Base-by-base conservation (phyloP, 495 filamentous ascomycete genomes). In the Penicillium lagena region DNA sequence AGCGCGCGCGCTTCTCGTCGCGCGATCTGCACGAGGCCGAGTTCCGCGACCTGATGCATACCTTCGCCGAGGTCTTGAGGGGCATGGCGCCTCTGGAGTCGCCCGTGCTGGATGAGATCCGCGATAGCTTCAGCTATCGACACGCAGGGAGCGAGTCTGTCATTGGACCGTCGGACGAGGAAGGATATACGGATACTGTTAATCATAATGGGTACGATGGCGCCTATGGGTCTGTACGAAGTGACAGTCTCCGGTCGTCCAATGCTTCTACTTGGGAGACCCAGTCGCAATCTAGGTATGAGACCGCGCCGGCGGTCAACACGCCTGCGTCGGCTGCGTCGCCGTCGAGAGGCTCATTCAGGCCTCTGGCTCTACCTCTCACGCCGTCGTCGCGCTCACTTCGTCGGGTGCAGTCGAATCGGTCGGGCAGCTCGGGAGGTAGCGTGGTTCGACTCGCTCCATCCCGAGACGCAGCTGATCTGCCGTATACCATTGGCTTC, bases 21-120 rank as follows among this genome's bases (percentile, higher is more conserved):
- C 59, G 67, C 10, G 67, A 72, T 7, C 60, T 86, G 7, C 62
- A 74, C 10, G 87, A 93, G 52, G 43, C 60, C 0, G 77, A 89
- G 40, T 97, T 98, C 56, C 73, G 86, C n/a, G 61, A 64, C 5
- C 65, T 98, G 43, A 95, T 97, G 90, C 77, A 79, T 41, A 66
- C 86, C n/a, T 95, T 96, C 64, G 81, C 90, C 1, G 83, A 89
- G 30, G 68, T 98, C 5, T 58, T 98, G 17, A 76, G 80, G 22
- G 78, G 76, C 7, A 95, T 97, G 86, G 76, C 69, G 17, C 73
- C 77, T 1, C 62, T 90, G 13, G 70, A 80, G 33, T 60, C 73
- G 1, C 64, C 67, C 0, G 54, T 75, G 6, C 44, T 81, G 22
- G 68, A 74, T 3, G 69, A 68, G 7, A 57, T 69, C 10, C 56